A percentile compares a stretch with the other conserved stretches of the same genome.
Conservation (phyloP, 768 basidiomycete species). For the Xerocomus brunneocitrinus region DNA sequence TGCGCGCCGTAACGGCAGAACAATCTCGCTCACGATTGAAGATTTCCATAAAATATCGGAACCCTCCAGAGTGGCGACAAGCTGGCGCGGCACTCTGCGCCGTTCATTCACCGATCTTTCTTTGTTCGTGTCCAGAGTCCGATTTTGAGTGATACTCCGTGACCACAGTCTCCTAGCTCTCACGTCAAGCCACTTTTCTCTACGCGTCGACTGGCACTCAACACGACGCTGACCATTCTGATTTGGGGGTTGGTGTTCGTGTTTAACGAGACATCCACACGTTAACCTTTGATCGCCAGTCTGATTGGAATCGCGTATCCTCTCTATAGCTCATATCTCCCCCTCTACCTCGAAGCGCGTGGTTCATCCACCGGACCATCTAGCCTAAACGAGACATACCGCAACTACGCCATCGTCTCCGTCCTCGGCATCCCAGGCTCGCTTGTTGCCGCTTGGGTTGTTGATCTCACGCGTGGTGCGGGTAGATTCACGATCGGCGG, state of each 20-base stretch:
- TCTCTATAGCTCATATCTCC: constrained; percentile 48
- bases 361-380: constrained; percentile 23
- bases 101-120: constrained; percentile 37
- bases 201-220: constrained; percentile 39
- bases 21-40: constrained; percentile 43
- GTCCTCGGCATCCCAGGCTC: constrained; percentile 46
- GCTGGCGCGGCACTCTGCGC: constrained; percentile 26
- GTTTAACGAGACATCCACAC: background rate
- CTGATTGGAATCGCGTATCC: constrained; percentile 53
- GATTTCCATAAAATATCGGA: constrained; percentile 34
- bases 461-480: constrained; percentile 38
- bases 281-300: constrained; percentile 18
- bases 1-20: constrained; percentile 44
- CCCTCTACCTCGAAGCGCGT: constrained; percentile 41
- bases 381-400: constrained; percentile 34
- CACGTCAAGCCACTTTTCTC: constrained; percentile 49
- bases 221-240: constrained; percentile 44
- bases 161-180: constrained; percentile 28
- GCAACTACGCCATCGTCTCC: constrained; percentile 48
- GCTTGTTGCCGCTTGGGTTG: constrained; percentile 41
- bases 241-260: constrained; percentile 44
- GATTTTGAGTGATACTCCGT: background rate
- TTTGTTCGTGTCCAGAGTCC: constrained; percentile 28
- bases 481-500: constrained; percentile 37
- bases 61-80: constrained; percentile 7